Evolutionary conservation across 1,139 yeast genomes (phyloP), one percentile per base, ranked within the genome.

Genomic region (Yamadazyma atlantica): DNA sequence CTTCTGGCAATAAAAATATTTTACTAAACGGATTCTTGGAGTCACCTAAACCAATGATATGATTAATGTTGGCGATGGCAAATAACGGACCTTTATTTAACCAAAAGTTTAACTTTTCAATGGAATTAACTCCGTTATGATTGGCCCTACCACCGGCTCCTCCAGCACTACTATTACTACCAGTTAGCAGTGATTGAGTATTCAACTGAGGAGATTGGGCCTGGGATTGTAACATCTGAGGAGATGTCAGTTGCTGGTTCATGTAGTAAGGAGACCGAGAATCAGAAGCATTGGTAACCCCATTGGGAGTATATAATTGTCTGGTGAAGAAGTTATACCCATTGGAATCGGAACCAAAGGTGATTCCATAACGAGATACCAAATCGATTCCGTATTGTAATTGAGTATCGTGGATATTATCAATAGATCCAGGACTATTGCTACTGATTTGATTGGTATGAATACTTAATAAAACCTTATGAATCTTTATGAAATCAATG

Each of bases 21-120:
- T 80, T 77, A 3, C 90, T 87, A 60, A 85, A 83, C 14, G 92
- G 89, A 52, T 82, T 84, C 35, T 72, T 69, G 3, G 85, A 72
- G 53, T 82, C 85, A 23, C 94, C 94, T 59, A 84, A 81, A 1
- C 94, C 94, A 35, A 82, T 75, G 34, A 84, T 57, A 59, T 84
- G 90, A 51, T 81, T 74, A 39, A 85, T 79, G 51, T 85, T 85
- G 19, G 88, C 81, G 39, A 84, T 69, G 1, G 92, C 90, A 65
- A 85, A 84, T 29, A 80, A 69, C 1, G 89, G 78, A 2, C 87
- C 82, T 53, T 84, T 83, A 50, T 82, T 82, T 50, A 80, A 81
- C 85, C 88, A 85, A 51, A 83, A 84, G 42, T 80, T 80, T 50
- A 81, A 63, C 49, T 80, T 79, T 43, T 81, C 86, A 29, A 71